A percentile compares a stretch with the other conserved stretches of the same genome.
Evolutionary conservation across 257 asterid species (phyloP).

Genomic region (Fraxinus americana): DNA sequence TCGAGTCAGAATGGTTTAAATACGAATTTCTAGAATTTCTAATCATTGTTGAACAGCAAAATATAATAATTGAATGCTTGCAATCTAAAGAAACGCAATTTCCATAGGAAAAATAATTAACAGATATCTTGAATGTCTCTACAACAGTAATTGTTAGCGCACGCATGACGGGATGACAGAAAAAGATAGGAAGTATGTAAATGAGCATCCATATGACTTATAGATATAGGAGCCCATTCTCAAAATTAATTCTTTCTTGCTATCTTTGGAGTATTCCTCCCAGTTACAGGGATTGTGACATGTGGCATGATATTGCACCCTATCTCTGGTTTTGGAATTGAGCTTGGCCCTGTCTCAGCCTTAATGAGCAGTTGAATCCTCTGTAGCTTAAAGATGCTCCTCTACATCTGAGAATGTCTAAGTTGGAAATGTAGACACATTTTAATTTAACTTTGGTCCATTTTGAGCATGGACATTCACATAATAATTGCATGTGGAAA

Average conservation of each 20-base stretch:
- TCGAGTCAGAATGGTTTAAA: neutral
- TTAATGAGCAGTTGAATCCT: neutral
- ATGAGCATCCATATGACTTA: neutral
- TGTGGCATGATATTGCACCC: neutral
- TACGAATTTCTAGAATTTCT: neutral
- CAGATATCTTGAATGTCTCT: no score
- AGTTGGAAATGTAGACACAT: neutral
- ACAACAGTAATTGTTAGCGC: no score
- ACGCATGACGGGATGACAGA: neutral
- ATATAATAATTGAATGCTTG: neutral
- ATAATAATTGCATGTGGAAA: neutral
- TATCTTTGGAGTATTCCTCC: neutral
- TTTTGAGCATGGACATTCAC: neutral
- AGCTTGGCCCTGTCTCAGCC: neutral
- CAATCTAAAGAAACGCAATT: neutral
- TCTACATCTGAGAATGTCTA: neutral
- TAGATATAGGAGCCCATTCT: neutral
- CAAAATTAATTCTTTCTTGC: neutral
- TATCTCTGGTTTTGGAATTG: neutral
- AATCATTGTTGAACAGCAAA: neutral
- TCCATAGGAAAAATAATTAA: no score
- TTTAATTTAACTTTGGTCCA: neutral
- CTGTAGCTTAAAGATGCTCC: neutral
- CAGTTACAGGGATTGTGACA: neutral
- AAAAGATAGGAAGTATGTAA: neutral